phyloP scores from a whole-genome alignment of 176 grass and related monocot species.

The Raddia distichophylla region DNA sequence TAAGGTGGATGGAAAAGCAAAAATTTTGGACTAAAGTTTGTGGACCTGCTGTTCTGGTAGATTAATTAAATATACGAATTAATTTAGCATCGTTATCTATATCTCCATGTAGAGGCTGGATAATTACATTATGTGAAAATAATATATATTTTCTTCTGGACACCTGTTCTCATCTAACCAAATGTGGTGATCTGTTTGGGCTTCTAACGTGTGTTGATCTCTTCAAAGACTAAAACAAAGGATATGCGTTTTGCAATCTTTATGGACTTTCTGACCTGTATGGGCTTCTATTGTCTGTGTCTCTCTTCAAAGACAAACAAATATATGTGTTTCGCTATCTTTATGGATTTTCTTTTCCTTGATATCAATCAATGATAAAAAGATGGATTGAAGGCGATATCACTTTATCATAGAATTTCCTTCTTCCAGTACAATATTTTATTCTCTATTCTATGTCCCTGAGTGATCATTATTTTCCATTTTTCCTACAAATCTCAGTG shows the following conservation, averaged over 20 bases:
- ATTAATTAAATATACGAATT: not conserved
- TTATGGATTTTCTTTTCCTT: not conserved
- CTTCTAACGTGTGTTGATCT: not conserved
- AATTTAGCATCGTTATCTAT: not conserved
- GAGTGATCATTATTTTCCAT: slow-evolving; percentile 2
- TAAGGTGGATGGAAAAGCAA: slow-evolving; percentile 5
- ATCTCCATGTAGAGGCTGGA: not conserved
- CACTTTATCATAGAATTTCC: not conserved
- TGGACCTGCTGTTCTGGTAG: not conserved
- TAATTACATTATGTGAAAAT: too few species aligned
- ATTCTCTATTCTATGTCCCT: not conserved
- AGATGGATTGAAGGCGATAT: not conserved
- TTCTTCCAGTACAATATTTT: slow-evolving; percentile 22
- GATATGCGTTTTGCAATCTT: not conserved
- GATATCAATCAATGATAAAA: not conserved
- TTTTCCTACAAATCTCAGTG: slow-evolving; percentile 47
- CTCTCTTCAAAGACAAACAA: not conserved
- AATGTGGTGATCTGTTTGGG: slow-evolving; percentile 1
- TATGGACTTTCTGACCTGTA: not conserved
- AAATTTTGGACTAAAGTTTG: not conserved
- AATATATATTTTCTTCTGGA: not conserved
- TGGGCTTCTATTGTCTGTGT: not conserved
- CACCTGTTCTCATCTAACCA: not conserved
- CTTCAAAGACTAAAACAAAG: not conserved
- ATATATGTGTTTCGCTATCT: not conserved